Conservation (phyloP, 2,329 filamentous ascomycete species). For the Sclerotinia spermophila region DNA sequence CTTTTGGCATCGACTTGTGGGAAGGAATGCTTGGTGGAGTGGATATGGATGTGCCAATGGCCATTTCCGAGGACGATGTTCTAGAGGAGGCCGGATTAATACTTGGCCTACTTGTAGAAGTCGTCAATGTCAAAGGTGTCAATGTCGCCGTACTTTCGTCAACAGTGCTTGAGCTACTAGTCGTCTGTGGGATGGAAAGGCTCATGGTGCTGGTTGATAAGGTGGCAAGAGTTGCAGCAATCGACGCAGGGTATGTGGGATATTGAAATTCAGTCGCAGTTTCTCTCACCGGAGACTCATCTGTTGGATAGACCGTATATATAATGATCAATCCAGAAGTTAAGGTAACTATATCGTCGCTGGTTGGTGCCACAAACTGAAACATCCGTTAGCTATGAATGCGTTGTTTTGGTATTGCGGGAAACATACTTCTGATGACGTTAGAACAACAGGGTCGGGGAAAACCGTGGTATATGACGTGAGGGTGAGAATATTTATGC, state of each 20-base stretch:
- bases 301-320: neutral
- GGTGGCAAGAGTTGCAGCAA: neutral
- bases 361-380: neutral
- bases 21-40: too few species aligned
- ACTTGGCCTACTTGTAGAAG: neutral
- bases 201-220: neutral
- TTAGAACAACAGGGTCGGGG: neutral
- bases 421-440: neutral
- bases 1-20: neutral
- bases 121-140: neutral
- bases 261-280: neutral
- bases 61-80: neutral
- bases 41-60: neutral
- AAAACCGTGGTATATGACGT: neutral
- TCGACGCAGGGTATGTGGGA: neutral
- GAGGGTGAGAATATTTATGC: neutral
- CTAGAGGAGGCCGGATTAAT: neutral
- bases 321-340: neutral
- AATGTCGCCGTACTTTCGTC: neutral
- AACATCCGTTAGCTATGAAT: neutral
- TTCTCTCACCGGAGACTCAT: neutral
- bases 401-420: neutral
- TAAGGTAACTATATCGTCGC: neutral
- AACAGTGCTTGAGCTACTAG: neutral
- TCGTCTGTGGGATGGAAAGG: neutral